Evolutionary conservation across 805 yeast genomes (phyloP).

Genomic region (Lipomyces yamadae): DNA sequence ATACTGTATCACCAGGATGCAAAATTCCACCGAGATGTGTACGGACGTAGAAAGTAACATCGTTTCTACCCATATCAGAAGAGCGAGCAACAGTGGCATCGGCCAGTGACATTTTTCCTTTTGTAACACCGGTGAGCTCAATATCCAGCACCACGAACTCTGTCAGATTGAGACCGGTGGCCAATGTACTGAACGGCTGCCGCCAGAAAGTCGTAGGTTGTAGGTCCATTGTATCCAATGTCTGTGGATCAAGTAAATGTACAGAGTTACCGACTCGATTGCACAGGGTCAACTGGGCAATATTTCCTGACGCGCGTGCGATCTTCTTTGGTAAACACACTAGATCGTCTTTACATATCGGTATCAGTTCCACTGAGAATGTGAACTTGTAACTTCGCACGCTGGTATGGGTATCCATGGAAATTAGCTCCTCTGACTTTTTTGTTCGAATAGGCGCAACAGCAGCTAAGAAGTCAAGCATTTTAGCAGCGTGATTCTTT

Average conservation of each 20-base stretch:
- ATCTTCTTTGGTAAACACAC: slow-evolving; percentile 87
- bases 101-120: slow-evolving; percentile 80
- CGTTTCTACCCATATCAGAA: slow-evolving; percentile 84
- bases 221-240: slow-evolving; percentile 78
- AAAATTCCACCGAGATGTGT: slow-evolving; percentile 92
- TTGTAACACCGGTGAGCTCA: slow-evolving; percentile 83
- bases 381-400: slow-evolving; percentile 86
- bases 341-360: slow-evolving; percentile 95
- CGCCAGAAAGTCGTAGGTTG: slow-evolving; percentile 79
- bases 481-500: slow-evolving; percentile 88
- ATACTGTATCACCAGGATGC: slow-evolving; percentile 94
- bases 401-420: slow-evolving; percentile 91
- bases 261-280: slow-evolving; percentile 79
- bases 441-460: slow-evolving; percentile 85
- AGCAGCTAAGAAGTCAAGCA: slow-evolving; percentile 85
- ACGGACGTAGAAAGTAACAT: slow-evolving; percentile 78
- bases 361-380: slow-evolving; percentile 90
- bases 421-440: slow-evolving; percentile 87
- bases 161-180: slow-evolving; percentile 63
- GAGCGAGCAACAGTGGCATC: slow-evolving; percentile 92
- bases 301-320: slow-evolving; percentile 82
- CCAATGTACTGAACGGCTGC: slow-evolving; percentile 73
- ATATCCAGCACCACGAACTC: slow-evolving; percentile 93
- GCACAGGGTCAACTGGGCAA: slow-evolving; percentile 81
- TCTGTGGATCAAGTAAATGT: slow-evolving; percentile 84